These are phyloP conservation scores for Eragrostis curvula DNA, from an alignment of 176 grass and related monocot genomes.

Conservation along the genomic window DNA sequence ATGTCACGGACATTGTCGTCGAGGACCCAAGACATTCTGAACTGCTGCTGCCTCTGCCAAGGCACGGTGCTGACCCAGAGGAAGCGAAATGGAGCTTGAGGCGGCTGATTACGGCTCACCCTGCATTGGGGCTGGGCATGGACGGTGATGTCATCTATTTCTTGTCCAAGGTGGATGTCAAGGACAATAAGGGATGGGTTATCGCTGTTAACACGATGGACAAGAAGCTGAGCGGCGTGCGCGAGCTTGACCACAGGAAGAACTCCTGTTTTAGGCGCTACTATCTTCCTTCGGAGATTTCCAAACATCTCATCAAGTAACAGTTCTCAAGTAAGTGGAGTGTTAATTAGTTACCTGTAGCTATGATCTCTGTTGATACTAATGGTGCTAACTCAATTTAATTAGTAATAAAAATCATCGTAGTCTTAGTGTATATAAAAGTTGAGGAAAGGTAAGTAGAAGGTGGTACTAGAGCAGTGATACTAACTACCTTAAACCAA, in stretches of 20 bases:
- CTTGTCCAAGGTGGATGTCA: not conserved
- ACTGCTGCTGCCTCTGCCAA: not conserved
- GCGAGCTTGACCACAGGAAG: slow-evolving; percentile 5
- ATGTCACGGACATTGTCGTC: not conserved
- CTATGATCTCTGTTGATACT: no score
- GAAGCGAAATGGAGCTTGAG: not conserved
- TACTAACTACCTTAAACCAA: no score
- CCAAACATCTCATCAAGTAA: not conserved
- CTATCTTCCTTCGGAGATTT: not conserved
- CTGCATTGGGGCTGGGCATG: not conserved
- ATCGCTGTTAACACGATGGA: not conserved
- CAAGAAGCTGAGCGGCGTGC: not conserved
- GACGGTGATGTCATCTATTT: not conserved
- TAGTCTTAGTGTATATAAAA: no score
- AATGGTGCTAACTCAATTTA: no score
- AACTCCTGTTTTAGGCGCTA: not conserved
- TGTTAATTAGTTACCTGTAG: no score
- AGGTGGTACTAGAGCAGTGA: no score
- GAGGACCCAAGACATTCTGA: not conserved
- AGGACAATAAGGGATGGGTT: not conserved
- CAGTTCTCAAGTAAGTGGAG: no score
- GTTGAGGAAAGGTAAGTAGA: no score
- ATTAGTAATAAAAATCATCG: no score
- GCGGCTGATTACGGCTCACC: not conserved
- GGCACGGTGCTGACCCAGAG: not conserved